phyloP scores from a whole-genome alignment of 108 stramenopile genomes.

The Asterionellopsis glacialis region DNA sequence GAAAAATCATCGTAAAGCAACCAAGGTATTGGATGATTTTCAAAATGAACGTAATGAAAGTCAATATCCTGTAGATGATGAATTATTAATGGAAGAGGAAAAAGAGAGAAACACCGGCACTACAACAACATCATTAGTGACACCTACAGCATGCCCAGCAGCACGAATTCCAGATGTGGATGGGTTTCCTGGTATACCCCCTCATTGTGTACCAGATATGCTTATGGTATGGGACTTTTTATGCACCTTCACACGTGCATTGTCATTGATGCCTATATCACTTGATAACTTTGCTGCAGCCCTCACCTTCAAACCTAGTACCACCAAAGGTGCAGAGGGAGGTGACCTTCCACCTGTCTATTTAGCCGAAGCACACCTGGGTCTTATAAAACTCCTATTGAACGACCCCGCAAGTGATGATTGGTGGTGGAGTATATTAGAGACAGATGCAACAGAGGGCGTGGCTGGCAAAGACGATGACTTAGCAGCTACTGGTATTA shows the following conservation, averaged over 20 bases:
- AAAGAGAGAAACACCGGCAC: background rate
- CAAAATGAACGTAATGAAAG: conserved; percentile 48
- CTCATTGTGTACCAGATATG: conserved; percentile 72
- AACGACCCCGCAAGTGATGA: conserved; percentile 68
- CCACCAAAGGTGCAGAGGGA: conserved; percentile 19
- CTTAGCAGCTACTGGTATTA: conserved; percentile 34
- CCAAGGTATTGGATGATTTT: conserved; percentile 67
- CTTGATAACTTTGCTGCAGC: conserved; percentile 80
- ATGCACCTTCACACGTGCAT: conserved; percentile 66
- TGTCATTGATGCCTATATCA: conserved; percentile 64
- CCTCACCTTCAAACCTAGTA: conserved; percentile 51
- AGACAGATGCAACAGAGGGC: conserved; percentile 63
- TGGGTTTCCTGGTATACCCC: conserved; percentile 64
- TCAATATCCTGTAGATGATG: conserved; percentile 41
- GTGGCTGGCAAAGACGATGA: conserved; percentile 41
- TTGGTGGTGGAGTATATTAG: conserved; percentile 88
- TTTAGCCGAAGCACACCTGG: conserved; percentile 78
- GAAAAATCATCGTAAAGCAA: conserved; percentile 51
- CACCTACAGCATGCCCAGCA: conserved; percentile 33
- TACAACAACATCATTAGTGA: background rate
- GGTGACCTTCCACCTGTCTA: conserved; percentile 57
- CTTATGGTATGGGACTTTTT: conserved; percentile 85
- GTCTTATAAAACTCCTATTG: conserved; percentile 61
- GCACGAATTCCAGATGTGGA: conserved; percentile 55
- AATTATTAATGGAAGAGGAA: conserved; percentile 17